Conservation (phyloP, 805 yeast genomes). For the Tetrapisispora iriomotensis region DNA sequence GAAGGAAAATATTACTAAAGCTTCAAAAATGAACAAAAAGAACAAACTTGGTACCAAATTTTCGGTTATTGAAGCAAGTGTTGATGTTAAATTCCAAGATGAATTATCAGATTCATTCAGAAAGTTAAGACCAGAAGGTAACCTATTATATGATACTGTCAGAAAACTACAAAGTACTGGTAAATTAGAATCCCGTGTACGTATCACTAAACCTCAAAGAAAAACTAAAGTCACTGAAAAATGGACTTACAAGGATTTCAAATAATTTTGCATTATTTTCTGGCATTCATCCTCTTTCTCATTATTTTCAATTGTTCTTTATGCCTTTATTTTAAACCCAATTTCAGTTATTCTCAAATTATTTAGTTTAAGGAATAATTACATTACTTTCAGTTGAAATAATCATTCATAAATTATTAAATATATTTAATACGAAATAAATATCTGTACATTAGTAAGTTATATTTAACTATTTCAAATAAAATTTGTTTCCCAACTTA, state of each 20-base stretch:
- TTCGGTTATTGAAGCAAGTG: slow-evolving; percentile 36
- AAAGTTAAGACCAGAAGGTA: slow-evolving; percentile 84
- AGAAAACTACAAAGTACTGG: slow-evolving; percentile 76
- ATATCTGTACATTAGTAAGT: neutral
- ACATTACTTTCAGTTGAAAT: neutral
- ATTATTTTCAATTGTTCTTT: neutral
- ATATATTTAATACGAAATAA: neutral
- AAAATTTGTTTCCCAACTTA: too few species aligned
- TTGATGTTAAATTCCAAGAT: slow-evolving; percentile 77
- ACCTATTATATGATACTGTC: slow-evolving; percentile 72
- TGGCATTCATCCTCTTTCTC: neutral
- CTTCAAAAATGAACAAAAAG: slow-evolving; percentile 29
- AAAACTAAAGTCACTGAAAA: slow-evolving; percentile 76
- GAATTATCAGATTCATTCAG: slow-evolving; percentile 82
- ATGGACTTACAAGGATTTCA: slow-evolving; percentile 87
- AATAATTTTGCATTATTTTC: slow-evolving; percentile 29
- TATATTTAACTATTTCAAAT: neutral
- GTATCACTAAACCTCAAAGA: slow-evolving; percentile 49
- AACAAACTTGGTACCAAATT: slow-evolving; percentile 38
- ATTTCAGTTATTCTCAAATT: too few species aligned
- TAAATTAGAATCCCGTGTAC: slow-evolving; percentile 74
- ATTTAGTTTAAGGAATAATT: too few species aligned
- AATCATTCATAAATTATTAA: neutral
- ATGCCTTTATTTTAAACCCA: too few species aligned
- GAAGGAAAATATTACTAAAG: slow-evolving; percentile 16